Evolutionary conservation across 805 yeast genomes (phyloP).

Genomic region (Candida dajiaensis): DNA sequence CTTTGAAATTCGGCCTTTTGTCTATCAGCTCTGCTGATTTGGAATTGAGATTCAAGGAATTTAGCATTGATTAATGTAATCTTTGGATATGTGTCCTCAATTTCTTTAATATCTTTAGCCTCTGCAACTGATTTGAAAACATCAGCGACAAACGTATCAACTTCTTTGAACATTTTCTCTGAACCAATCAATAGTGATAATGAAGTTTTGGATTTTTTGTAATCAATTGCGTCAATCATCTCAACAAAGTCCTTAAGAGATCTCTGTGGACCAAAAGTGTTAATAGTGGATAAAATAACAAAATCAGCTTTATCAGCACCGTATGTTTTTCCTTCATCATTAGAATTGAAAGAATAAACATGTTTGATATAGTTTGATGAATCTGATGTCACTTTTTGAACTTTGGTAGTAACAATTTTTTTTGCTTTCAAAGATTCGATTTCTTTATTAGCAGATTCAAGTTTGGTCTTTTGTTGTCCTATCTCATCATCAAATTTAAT

Average conservation of each 20-base stretch:
- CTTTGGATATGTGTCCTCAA: slow-evolving; percentile 14
- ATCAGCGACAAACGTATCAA: slow-evolving; percentile 4
- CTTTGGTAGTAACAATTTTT: not conserved
- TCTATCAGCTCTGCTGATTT: slow-evolving; percentile 14
- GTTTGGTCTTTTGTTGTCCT: not conserved
- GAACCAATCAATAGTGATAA: slow-evolving; percentile 13
- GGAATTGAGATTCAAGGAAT: slow-evolving; percentile 8
- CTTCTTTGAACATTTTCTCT: slow-evolving; percentile 1
- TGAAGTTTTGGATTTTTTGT: slow-evolving; percentile 11
- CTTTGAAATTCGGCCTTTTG: slow-evolving; percentile 17
- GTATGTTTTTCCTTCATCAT: not conserved
- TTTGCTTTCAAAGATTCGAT: not conserved
- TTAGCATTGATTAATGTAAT: slow-evolving; percentile 22
- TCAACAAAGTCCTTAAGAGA: slow-evolving; percentile 11
- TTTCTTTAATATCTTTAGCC: not conserved
- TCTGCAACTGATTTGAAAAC: slow-evolving; percentile 5
- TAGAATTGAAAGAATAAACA: slow-evolving; percentile 7
- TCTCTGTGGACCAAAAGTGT: slow-evolving; percentile 10
- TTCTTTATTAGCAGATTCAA: not conserved
- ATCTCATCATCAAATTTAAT: not conserved
- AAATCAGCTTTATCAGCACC: slow-evolving; percentile 13
- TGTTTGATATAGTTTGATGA: slow-evolving; percentile 4
- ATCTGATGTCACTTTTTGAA: not conserved
- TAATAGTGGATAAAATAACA: slow-evolving; percentile 10
- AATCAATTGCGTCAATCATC: slow-evolving; percentile 4